Base-by-base conservation (phyloP, 768 basidiomycete genomes). In the Chalciporus sphaerocephalus region DNA sequence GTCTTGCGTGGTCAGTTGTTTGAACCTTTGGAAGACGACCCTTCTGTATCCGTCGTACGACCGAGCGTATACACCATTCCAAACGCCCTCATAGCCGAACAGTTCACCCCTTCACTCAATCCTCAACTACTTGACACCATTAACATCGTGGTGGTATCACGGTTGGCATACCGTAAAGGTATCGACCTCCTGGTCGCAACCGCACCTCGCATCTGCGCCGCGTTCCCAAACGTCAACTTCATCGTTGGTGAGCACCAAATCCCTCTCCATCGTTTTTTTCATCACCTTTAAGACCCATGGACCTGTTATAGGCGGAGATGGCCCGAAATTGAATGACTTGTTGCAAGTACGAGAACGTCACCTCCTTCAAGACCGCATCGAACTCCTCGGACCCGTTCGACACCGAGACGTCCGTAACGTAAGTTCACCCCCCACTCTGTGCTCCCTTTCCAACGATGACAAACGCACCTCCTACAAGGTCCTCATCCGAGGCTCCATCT, bases 331-430 rank as follows among this genome's bases (percentile, higher is more conserved):
- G 53, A 87, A 94, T 27, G 92, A 98, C 51, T 70, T 99, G 6
- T 78, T 96, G 12, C 96, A 97, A 70, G 95, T 95, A 85, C 77
- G 94, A 6, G 95, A 99, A 68, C 91, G 87, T 46, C 70, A 95
- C 58, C 72, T 81, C 16, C 74, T 98, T 2, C 92, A 95, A 64
- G 94, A 96, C 57, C 79, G 91, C 8, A 90, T 99, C n/a, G 81
- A 87, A 51, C 74, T 98, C 0, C 74, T 98, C 0, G 95, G 96
- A 0, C 72, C 86, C 8, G 78, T 98, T 3, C 73, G 75, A 10
- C 91, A 86, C 49, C 78, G 78, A 22, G 87, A 95, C 48, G 96
- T 95, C n/a, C 79, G 80, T 41, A 76, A 80, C 12, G 93, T 91
- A 51, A 47, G 83, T 68, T 4, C 1, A 8, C 8, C 0, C 3